phyloP scores from a whole-genome alignment of 2,329 filamentous ascomycete species.

The Arthroderma sp. region DNA sequence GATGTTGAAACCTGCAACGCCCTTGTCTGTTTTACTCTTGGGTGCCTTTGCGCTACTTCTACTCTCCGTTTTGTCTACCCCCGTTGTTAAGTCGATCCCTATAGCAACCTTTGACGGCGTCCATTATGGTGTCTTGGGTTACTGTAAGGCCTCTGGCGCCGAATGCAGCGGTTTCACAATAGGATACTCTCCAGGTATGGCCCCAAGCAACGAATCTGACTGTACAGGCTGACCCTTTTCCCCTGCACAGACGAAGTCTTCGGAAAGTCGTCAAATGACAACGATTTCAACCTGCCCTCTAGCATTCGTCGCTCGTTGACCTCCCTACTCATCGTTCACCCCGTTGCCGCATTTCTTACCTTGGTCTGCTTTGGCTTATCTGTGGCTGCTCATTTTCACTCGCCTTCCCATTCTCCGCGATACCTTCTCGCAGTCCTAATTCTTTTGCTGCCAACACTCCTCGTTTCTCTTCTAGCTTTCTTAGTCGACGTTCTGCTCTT shows the following conservation, averaged over 20 bases:
- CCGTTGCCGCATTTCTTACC: constrained; percentile 73
- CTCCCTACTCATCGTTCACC: constrained; percentile 80
- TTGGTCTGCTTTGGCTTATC: constrained; percentile 74
- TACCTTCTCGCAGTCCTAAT: constrained; percentile 79
- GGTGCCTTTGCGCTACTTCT: constrained; percentile 74
- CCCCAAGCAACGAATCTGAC: neutral
- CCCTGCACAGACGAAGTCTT: constrained; percentile 34
- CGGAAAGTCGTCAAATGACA: constrained; percentile 27
- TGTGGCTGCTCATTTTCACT: constrained; percentile 69
- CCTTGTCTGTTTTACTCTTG: constrained; percentile 72
- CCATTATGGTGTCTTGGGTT: constrained; percentile 87
- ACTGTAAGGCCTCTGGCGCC: constrained; percentile 45
- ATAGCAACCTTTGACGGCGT: constrained; percentile 64
- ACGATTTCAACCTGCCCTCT: constrained; percentile 52
- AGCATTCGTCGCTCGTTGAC: constrained; percentile 58
- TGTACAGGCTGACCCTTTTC: neutral
- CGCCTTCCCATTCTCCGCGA: constrained; percentile 74
- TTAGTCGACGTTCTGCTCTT: constrained; percentile 89
- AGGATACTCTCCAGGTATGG: constrained; percentile 73
- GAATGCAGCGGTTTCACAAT: constrained; percentile 62
- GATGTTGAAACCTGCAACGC: constrained; percentile 86
- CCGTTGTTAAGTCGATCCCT: constrained; percentile 73
- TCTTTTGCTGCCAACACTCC: constrained; percentile 68
- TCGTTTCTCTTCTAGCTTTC: constrained; percentile 76
- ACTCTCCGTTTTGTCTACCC: constrained; percentile 79